These are phyloP conservation scores for Phaeosphaeria sp. DNA, from an alignment of 2,329 filamentous ascomycete species.

Conservation along the genomic window DNA sequence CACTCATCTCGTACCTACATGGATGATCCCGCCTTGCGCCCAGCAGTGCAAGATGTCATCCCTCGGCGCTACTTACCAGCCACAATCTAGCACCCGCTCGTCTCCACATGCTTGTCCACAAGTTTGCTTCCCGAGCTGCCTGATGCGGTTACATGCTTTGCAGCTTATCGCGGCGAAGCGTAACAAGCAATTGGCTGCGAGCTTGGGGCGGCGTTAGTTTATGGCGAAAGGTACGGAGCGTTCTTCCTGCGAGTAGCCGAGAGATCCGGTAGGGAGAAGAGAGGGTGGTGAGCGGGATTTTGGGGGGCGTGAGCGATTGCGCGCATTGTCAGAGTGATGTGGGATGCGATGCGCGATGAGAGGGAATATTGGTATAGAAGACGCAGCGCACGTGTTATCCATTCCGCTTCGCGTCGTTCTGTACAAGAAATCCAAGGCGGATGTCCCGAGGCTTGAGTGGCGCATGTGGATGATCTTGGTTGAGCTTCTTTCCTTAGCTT, in stretches of 20 bases:
- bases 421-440: slow-evolving; percentile 4
- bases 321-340: no score
- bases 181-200: slow-evolving; percentile 29
- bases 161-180: slow-evolving; percentile 22
- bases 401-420: not conserved
- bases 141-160: slow-evolving; percentile 16
- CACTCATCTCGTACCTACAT: not conserved
- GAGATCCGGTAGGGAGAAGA: not conserved
- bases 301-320: not conserved
- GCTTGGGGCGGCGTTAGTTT: slow-evolving; percentile 18
- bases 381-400: not conserved
- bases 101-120: not conserved
- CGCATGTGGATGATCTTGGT: slow-evolving; percentile 16
- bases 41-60: not conserved
- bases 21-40: not conserved
- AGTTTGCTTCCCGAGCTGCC: slow-evolving; percentile 18
- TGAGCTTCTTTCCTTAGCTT: slow-evolving; percentile 24
- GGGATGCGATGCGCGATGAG: no score
- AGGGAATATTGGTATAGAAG: not conserved
- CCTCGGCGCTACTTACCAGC: not conserved
- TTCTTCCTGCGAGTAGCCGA: not conserved
- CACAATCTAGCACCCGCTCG: not conserved
- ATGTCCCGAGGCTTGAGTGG: slow-evolving; percentile 13
- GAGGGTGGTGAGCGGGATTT: not conserved
- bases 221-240: not conserved